Evolutionary conservation across 208 protist species (phyloP), one percentile per base, ranked within the genome.

Genomic region (Acanthamoeba castellanii): DNA sequence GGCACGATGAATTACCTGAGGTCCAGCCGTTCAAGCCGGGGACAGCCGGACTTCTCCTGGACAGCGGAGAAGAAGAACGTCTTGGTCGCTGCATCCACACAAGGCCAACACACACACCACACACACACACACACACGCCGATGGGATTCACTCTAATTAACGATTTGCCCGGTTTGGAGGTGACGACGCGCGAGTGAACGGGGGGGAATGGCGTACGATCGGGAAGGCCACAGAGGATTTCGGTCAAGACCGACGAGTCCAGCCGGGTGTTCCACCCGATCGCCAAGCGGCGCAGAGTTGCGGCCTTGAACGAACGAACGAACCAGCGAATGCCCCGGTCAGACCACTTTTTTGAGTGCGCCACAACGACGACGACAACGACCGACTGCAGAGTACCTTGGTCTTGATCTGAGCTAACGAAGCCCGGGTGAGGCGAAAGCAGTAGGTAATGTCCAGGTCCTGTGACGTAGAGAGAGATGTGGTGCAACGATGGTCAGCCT

Each of bases 371-470:
- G 0, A 72, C 8, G 4, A n/a, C 18, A 8, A 27, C 22, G 27
- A n/a, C 66, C 7, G 22, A 74, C 7, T 22, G 30, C 20, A 22
- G 7, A 74, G 66, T 45, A 78, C 70, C 30, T n/a, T 16, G 27
- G 70, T 78, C 70, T 78, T 78, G 70, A 78, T 78, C 70, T 78
- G 70, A 14, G 32, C 30, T 11, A 78, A n/a, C 2, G 30, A 30
- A 11, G 22, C 30, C 13, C 70, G 25, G 70, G 70, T 78, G 32
- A 78, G 37, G 8, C 70, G 70, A n/a, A 78, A 78, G 70, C 70
- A 78, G 30, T 78, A 78, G 32, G 70, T 78, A 3, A 78, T 45
- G n/a, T 78, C 70, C 70, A 78, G 70, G 37, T 78, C 70, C 70
- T 78, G 37, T 11, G 13, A 6, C 0, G 13, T 6, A 55, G 13